phyloP scores from a whole-genome alignment of 257 asterid genomes.

The Penstemon barbatus region DNA sequence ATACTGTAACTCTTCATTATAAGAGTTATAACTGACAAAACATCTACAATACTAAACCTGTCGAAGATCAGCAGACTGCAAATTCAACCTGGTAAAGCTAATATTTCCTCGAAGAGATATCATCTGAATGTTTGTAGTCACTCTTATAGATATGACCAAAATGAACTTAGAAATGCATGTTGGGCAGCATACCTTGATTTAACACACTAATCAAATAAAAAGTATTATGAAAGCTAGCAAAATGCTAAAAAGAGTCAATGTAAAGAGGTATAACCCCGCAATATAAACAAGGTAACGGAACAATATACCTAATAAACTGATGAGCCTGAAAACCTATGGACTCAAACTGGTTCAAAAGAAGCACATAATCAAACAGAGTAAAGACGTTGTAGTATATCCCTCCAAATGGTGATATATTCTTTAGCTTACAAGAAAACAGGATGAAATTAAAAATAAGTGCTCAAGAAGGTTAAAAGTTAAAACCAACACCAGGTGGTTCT shows the following conservation, averaged over 20 bases:
- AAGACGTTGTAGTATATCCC: conserved; percentile 6
- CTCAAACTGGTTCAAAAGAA: conserved; percentile 16
- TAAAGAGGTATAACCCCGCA: not conserved
- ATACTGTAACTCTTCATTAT: not conserved
- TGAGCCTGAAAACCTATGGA: not conserved
- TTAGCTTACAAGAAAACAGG: conserved; percentile 1
- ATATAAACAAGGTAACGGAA: not conserved
- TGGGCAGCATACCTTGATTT: not conserved
- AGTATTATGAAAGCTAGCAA: conserved; percentile 1
- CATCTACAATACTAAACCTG: not conserved
- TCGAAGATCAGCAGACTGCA: not conserved
- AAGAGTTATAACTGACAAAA: conserved; percentile 8
- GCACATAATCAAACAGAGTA: conserved; percentile 2
- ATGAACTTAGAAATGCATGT: not conserved
- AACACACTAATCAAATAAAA: conserved; percentile 4
- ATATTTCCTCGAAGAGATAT: not conserved
- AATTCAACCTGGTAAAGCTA: not conserved
- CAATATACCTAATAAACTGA: not conserved
- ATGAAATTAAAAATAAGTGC: conserved; percentile 9
- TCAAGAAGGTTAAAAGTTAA: not conserved
- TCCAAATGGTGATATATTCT: conserved; percentile 18
- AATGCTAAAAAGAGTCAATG: not conserved
- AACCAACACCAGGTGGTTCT: conserved; percentile 19
- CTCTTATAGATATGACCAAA: not conserved
- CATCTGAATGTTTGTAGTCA: not conserved